Percentiles rank a stretch among this genome's conserved stretches.
Conservation (phyloP, 1,284 basidiomycete genomes). For the Ceratobasidium sp. region DNA sequence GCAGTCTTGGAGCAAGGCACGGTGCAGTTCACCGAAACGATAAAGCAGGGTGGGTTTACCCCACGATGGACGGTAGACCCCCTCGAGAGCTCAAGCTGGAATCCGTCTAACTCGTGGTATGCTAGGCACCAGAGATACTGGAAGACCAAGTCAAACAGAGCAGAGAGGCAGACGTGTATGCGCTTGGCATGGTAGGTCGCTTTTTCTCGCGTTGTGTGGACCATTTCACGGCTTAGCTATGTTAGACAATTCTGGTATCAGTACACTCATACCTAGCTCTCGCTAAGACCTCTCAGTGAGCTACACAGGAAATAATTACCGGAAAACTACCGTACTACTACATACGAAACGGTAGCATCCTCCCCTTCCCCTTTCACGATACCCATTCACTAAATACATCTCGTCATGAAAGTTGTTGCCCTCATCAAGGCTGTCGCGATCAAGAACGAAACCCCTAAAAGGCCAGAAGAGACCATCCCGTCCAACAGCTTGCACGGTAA, state of each 20-base stretch:
- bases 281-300: background rate
- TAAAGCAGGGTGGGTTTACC: background rate
- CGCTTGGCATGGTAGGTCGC: constrained; percentile 9
- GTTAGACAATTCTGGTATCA: constrained; percentile 9
- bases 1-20: background rate
- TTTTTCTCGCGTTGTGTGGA: too few relatives aligned
- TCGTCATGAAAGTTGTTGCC: background rate
- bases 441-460: background rate
- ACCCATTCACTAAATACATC: background rate
- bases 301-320: background rate
- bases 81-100: background rate
- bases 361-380: too few relatives aligned
- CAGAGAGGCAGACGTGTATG: constrained; percentile 8
- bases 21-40: background rate
- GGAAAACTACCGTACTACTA: constrained; percentile 4
- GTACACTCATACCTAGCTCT: too few relatives aligned
- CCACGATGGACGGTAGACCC: background rate
- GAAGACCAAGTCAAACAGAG: background rate
- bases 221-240: too few relatives aligned
- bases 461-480: constrained; percentile 1
- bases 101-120: too few relatives aligned
- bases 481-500: background rate
- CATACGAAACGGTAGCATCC: background rate
- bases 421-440: background rate
- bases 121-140: constrained; percentile 5